Conservation (phyloP, 441 rosid genomes). For the Theobroma grandiflorum region DNA sequence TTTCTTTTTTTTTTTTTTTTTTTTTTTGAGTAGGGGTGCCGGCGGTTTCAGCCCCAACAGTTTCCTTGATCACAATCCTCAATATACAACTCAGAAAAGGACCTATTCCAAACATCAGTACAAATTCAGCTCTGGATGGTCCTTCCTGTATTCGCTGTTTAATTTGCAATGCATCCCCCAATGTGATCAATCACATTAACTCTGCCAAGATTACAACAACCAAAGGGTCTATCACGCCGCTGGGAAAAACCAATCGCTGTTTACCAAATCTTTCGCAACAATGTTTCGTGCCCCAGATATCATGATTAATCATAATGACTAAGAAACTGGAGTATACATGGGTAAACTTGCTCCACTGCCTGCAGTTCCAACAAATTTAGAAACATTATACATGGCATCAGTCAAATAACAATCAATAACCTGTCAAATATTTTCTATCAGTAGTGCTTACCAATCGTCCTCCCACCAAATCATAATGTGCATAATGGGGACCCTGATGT, state of each 20-base stretch:
- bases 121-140: no score
- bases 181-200: neutral
- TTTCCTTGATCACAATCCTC: no score
- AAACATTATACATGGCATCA: slow-evolving; percentile 17
- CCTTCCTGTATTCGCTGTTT: no score
- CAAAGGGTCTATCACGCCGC: neutral
- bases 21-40: no score
- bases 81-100: no score
- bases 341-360: slow-evolving; percentile 93
- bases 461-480: slow-evolving; percentile 83
- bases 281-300: slow-evolving; percentile 25
- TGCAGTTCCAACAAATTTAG: slow-evolving; percentile 42
- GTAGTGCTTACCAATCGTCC: slow-evolving; percentile 61
- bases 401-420: slow-evolving; percentile 21
- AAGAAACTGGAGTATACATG: slow-evolving; percentile 77
- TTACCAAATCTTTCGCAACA: neutral
- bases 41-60: no score
- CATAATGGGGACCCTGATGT: slow-evolving; percentile 74
- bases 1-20: no score
- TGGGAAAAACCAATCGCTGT: neutral
- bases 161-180: no score
- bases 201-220: slow-evolving; percentile 2
- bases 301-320: slow-evolving; percentile 54
- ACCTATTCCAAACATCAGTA: no score
- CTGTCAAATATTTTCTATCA: neutral